Evolutionary conservation across 345 rosid genomes (phyloP), one percentile per base, ranked within the genome.

Genomic region (Garcia nutans): DNA sequence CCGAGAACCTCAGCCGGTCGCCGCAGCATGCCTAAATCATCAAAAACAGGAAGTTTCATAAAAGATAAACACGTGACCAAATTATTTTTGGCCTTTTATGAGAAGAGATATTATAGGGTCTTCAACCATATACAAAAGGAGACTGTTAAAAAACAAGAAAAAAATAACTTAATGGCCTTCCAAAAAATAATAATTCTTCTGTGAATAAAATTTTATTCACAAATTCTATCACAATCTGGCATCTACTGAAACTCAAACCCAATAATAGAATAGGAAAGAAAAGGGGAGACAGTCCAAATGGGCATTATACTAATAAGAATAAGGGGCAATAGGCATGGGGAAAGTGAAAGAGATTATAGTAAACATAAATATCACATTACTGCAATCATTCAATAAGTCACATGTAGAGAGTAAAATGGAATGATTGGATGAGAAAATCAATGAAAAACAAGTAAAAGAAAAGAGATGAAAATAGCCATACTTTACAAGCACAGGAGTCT

Each of bases 1-100:
- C 99, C 99, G 75, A 96, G 98, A 81, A 96, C 95, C 86, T 96
- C 99, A 65, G 94, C 99, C 41, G 98, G 99, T 73, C 99, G 86
- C 67, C 98, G 88, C 64, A 87, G 81, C 72, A 83, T 79, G 74
- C 99, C 99, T 92, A 82, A 76, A 81, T 79, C 72, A 77, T 70
- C 76, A 73, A 62, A 65, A 42, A 78, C 33, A 62, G 62, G 69
- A 64, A 71, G 44, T 20, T 74, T 71, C 71, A 71, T 59, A 74
- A 78, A 61, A 42, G 77, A 72, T 59, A 63, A 47, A 26, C 67
- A 58, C 47, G 26, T 16, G 41, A 61, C 20, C 47, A 66, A 72
- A 71, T 49, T 65, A 78, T 63, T 73, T 74, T 76, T n/a, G 44
- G 71, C 47, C 64, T 69, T 37, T 57, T 37, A 12, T 24, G 56